Base-by-base conservation (phyloP, 108 stramenopile species). In the Conticribra weissflogii region DNA sequence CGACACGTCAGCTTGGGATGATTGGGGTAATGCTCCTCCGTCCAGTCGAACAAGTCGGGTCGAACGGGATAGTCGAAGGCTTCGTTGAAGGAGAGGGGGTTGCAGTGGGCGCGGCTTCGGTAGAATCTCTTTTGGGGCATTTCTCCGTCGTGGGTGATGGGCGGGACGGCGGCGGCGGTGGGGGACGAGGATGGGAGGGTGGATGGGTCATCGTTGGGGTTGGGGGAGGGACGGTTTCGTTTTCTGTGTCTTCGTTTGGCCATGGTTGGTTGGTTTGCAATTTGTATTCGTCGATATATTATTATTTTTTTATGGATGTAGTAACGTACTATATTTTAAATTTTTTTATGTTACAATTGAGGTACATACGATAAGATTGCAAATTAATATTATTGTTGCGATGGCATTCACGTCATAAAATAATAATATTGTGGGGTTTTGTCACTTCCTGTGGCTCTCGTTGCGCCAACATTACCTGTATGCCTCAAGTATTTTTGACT, bases 61-160 rank as follows among this genome's bases (percentile, higher is more conserved):
- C 77, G 75, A 15, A 75, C 44, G 54, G 97, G 97, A 81, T 97
- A 98, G 18, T 84, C 76, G 78, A 93, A 96, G 56, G 83, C 66
- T 72, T 97, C 94, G 76, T 97, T 98, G 87, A 96, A 93, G 19
- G 92, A 91, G 21, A 98, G 81, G 17, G 98, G 98, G 83, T 98
- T 98, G 72, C 91, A 94, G 78, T 98, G 98, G 18, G 98, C 98
- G 14, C 98, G 88, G 70, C 91, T 88, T 24, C 98, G 88, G 84
- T 97, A 98, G 68, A 93, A 98, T 46, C 93, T 91, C 81, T 98
- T 98, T 75, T 96, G 92, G 28, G 95, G 94, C 88, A 89, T 89
- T 16, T 89, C 88, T 8, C 91, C 91, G 31, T 93, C 91, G 15
- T 27, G 51, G n/a, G 91, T 93, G 51, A 96, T 91, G 71, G 90